A percentile compares a stretch with the other conserved stretches of the same genome.
Conservation (phyloP, 2,329 filamentous ascomycete species). For the Diaporthe longicolla region DNA sequence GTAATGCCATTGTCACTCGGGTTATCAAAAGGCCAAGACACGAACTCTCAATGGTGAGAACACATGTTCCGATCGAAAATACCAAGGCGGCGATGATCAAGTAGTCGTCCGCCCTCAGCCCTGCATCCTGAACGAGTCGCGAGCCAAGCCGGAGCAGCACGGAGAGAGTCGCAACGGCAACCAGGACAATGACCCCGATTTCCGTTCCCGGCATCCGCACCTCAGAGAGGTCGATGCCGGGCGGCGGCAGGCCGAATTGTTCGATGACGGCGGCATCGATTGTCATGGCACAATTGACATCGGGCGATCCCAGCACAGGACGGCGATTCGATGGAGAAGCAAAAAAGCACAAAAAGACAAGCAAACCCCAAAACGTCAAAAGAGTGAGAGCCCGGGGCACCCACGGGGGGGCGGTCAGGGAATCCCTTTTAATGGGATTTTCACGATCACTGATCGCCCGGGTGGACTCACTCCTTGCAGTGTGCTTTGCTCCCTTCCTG, state of each 20-base stretch:
- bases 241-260: slow-evolving; percentile 24
- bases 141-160: slow-evolving; percentile 28
- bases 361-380: neutral
- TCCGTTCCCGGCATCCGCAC: slow-evolving; percentile 24
- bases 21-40: neutral
- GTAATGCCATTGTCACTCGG: neutral
- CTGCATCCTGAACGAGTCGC: slow-evolving; percentile 22
- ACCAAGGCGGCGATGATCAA: neutral
- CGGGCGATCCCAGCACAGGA: neutral
- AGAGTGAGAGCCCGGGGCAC: neutral
- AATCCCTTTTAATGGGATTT: slow-evolving; percentile 31
- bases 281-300: slow-evolving; percentile 23
- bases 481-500: neutral
- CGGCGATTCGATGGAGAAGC: neutral
- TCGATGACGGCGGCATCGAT: slow-evolving; percentile 29
- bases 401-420: slow-evolving; percentile 19
- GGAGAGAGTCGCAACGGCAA: slow-evolving; percentile 20
- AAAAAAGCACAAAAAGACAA: neutral
- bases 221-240: slow-evolving; percentile 28
- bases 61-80: slow-evolving; percentile 15
- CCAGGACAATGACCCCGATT: slow-evolving; percentile 8
- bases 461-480: neutral
- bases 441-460: slow-evolving; percentile 27
- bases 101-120: slow-evolving; percentile 12
- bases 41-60: slow-evolving; percentile 9